Percentiles rank a stretch among this genome's conserved stretches.
Evolutionary conservation across 768 basidiomycete species (phyloP).

Genomic region (Tylopilus sp.): DNA sequence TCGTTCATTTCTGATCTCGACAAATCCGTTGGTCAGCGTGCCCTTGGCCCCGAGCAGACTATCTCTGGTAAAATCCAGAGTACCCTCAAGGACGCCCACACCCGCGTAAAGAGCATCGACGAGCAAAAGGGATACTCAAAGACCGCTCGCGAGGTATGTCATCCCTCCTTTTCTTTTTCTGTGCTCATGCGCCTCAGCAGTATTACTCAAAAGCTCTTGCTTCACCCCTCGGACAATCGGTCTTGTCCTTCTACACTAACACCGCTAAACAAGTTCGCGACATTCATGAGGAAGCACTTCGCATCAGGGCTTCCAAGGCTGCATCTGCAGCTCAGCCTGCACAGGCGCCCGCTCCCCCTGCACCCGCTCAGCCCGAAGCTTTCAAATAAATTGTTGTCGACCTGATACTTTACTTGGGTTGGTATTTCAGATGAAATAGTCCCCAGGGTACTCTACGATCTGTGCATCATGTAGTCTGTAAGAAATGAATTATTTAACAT

Average conservation of each 20-base stretch:
- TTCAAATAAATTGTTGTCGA: constrained; percentile 1
- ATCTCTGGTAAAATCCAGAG: constrained; percentile 69
- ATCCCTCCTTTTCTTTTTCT: not conserved
- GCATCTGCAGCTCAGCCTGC: constrained; percentile 13
- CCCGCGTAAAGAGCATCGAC: constrained; percentile 72
- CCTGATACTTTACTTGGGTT: not conserved
- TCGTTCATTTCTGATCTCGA: constrained; percentile 75
- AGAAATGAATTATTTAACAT: not conserved
- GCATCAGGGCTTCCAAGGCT: constrained; percentile 68
- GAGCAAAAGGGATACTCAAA: constrained; percentile 77
- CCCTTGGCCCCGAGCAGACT: constrained; percentile 80
- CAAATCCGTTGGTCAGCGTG: constrained; percentile 59
- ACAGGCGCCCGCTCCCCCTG: constrained; percentile 1
- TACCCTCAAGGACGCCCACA: constrained; percentile 57
- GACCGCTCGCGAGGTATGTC: constrained; percentile 60
- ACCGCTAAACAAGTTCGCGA: constrained; percentile 87
- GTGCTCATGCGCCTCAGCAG: constrained; percentile 44
- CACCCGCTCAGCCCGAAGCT: constrained; percentile 10
- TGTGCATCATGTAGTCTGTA: not conserved
- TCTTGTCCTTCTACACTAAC: constrained; percentile 78
- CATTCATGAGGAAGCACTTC: constrained; percentile 89
- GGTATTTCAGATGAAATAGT: constrained; percentile 6
- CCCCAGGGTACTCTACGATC: not conserved
- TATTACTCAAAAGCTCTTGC: constrained; percentile 75
- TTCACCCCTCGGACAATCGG: constrained; percentile 76